Evolutionary conservation across 1,284 basidiomycete genomes (phyloP).

Genomic region (Fomes fomentarius): DNA sequence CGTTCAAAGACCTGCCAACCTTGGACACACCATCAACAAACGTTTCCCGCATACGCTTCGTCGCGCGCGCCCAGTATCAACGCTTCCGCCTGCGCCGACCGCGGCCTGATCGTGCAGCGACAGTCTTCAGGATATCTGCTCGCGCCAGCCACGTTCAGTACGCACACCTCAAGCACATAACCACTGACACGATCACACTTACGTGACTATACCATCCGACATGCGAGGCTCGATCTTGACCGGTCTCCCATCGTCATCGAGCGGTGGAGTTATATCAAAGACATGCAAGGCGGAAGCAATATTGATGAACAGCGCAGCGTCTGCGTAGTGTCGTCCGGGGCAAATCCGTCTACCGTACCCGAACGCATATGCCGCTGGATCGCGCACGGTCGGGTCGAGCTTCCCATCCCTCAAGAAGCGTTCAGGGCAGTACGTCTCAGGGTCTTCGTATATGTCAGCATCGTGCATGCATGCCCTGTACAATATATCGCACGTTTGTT

Average conservation of each 20-base stretch:
- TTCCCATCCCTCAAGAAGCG: slow-evolving; percentile 18
- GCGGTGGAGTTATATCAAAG: slow-evolving; percentile 1
- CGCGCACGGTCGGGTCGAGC: slow-evolving; percentile 9
- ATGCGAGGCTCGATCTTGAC: neutral
- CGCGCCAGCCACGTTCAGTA: neutral
- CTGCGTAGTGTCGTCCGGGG: slow-evolving; percentile 40
- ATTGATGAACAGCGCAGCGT: slow-evolving; percentile 3
- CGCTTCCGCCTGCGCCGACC: slow-evolving; percentile 4
- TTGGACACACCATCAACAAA: too few relatives aligned
- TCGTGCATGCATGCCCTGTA: slow-evolving; percentile 23
- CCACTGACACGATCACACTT: neutral
- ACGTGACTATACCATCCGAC: neutral
- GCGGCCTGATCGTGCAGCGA: slow-evolving; percentile 12
- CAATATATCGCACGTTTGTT: neutral
- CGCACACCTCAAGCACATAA: neutral
- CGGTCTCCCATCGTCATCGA: neutral
- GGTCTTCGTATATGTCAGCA: slow-evolving; percentile 17
- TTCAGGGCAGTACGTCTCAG: slow-evolving; percentile 19
- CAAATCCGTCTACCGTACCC: slow-evolving; percentile 18
- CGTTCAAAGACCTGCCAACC: too few relatives aligned
- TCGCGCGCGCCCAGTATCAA: neutral
- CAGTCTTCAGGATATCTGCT: slow-evolving; percentile 15
- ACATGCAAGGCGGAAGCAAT: slow-evolving; percentile 3
- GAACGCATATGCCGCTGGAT: slow-evolving; percentile 22
- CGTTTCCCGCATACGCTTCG: neutral